Percentiles rank a stretch among this genome's conserved stretches.
Evolutionary conservation across 345 rosid genomes (phyloP).

Genomic region (Linum usitatissimum): DNA sequence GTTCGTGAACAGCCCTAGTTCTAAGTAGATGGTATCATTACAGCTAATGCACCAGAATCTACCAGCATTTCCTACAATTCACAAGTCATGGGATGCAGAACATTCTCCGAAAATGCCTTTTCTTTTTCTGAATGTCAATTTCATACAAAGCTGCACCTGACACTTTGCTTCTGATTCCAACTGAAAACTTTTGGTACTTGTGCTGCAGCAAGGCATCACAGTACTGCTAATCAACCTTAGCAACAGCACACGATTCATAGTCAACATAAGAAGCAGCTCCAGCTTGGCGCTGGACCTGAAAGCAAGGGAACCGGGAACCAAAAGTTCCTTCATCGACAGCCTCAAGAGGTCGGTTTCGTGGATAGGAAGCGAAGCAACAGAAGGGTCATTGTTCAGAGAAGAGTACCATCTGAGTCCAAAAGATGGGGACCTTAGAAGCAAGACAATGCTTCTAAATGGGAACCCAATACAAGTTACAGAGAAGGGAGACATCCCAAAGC

Average conservation of each 20-base stretch:
- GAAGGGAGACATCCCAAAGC: conserved; percentile 43
- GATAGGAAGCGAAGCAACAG: conserved; percentile 43
- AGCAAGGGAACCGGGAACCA: conserved; percentile 14
- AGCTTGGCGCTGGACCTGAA: conserved; percentile 19
- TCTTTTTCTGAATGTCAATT: too few relatives aligned
- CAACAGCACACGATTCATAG: conserved; percentile 44
- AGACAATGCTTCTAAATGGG: conserved; percentile 68
- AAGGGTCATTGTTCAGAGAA: conserved; percentile 41
- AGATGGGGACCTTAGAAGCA: conserved; percentile 48
- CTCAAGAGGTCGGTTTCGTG: conserved; percentile 54
- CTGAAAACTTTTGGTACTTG: neutral
- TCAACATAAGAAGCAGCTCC: conserved; percentile 36
- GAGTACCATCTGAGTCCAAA: conserved; percentile 85
- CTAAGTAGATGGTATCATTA: neutral
- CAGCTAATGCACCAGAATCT: neutral
- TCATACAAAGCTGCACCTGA: too few relatives aligned
- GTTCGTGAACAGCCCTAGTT: too few relatives aligned
- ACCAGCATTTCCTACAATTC: too few relatives aligned
- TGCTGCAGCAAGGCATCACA: conserved; percentile 63
- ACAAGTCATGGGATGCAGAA: too few relatives aligned
- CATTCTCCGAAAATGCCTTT: too few relatives aligned
- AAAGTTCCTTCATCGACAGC: conserved; percentile 25
- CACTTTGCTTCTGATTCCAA: too few relatives aligned
- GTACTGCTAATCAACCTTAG: conserved; percentile 72
- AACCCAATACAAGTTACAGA: conserved; percentile 40